phyloP scores from a whole-genome alignment of 106 monocot genomes.

The Apostasia shenzhenica region DNA sequence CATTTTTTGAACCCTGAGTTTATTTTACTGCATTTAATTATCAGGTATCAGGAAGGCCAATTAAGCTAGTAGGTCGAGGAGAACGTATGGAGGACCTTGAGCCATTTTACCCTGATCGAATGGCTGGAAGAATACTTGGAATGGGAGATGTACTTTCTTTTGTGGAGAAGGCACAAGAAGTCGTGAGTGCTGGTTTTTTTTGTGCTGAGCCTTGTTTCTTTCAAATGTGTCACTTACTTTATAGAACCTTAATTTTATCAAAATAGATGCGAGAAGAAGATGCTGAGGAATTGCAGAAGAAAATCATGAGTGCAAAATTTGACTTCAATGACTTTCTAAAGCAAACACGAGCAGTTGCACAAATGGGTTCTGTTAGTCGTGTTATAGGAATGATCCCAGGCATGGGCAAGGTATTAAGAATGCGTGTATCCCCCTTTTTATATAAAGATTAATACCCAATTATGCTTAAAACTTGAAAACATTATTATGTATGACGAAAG shows the following conservation, averaged over 20 bases:
- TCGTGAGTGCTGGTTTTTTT: slow-evolving; percentile 44
- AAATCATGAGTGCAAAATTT: slow-evolving; percentile 95
- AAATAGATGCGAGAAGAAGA: slow-evolving; percentile 90
- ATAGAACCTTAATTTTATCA: neutral
- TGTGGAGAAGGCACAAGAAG: slow-evolving; percentile 98
- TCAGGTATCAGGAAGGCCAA: slow-evolving; percentile 95
- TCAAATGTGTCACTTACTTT: neutral
- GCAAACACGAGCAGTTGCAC: slow-evolving; percentile 89
- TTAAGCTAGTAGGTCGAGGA: slow-evolving; percentile 92
- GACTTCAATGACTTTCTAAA: slow-evolving; percentile 96
- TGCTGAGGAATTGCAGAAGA: slow-evolving; percentile 92
- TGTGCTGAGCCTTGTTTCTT: slow-evolving; percentile 7
- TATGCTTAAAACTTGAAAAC: too few species aligned
- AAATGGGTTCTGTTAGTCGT: slow-evolving; percentile 93
- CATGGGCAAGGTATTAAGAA: slow-evolving; percentile 72
- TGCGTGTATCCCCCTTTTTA: neutral
- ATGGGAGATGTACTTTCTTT: slow-evolving; percentile 99
- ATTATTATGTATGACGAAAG: too few species aligned
- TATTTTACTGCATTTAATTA: neutral
- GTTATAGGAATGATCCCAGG: slow-evolving; percentile 98
- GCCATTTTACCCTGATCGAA: slow-evolving; percentile 94
- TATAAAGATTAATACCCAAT: neutral
- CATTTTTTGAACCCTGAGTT: neutral
- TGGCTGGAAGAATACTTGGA: slow-evolving; percentile 90
- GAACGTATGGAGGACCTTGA: slow-evolving; percentile 95